Evolutionary conservation across 345 rosid genomes (phyloP), one percentile per base, ranked within the genome.

Genomic region (Alliaria petiolata): DNA sequence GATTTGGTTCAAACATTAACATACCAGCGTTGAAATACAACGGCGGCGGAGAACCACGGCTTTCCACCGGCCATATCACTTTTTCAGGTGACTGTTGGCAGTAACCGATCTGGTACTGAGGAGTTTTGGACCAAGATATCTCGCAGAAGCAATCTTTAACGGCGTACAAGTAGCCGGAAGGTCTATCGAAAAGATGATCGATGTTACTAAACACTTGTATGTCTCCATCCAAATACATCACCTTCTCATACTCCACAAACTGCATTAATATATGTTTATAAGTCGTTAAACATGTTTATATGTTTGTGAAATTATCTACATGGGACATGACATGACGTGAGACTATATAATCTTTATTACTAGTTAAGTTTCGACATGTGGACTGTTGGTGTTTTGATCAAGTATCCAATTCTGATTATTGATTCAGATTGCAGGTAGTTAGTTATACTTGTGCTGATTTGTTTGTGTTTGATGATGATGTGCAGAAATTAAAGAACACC

Each of bases 231-330:
- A 54, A 12, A 33, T 54, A 54, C 11, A 54, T 54, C 39, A 54
- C 40, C 60, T 54, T 54, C 39, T 33, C 40, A 54, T 54, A 54
- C 16, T 54, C 60, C 40, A 54, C 60, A 54, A 54, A 54, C 60
- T 54, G 60, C 60, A 53, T 7, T 28, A 14, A 52, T 51, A 36
- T 36, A 3, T 26, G 1, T 51, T 28, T 1, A 3, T 14, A 14
- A 1, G 6, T 43, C 11, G 38, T 8, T 34, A 34, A 7, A 34
- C 7, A 34, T 34, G 11, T 34, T n/a, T n/a, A n/a, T n/a, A n/a
- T n/a, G n/a, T n/a, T n/a, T n/a, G n/a, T n/a, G n/a, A n/a, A n/a
- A n/a, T n/a, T n/a, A n/a, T n/a, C n/a, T n/a, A n/a, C n/a, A n/a
- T n/a, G n/a, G n/a, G n/a, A n/a, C n/a, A n/a, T n/a, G n/a, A n/a